These are phyloP conservation scores for Mytilinidion resinicola DNA, from an alignment of 495 filamentous ascomycete species.

Conservation along the genomic window DNA sequence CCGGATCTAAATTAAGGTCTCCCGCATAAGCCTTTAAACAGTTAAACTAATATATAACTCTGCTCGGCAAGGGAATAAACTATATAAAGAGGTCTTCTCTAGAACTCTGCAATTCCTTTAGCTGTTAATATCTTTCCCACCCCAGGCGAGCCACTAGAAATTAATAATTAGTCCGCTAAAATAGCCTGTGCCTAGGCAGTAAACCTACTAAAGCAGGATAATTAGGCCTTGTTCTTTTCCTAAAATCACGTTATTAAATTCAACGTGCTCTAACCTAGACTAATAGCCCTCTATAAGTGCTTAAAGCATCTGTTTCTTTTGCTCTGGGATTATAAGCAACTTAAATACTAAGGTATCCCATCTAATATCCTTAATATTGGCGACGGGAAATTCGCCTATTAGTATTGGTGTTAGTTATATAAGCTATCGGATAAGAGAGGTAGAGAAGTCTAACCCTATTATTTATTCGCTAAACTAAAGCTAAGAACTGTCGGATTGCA, in stretches of 20 bases:
- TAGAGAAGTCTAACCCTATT: constrained; percentile 18
- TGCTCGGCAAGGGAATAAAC: background rate
- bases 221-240: constrained; percentile 2
- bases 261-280: background rate
- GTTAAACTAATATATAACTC: background rate
- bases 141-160: background rate
- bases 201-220: background rate
- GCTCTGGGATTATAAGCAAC: background rate
- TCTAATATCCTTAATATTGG: constrained; percentile 3
- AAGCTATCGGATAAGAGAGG: background rate
- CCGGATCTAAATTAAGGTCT: background rate
- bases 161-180: background rate
- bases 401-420: background rate
- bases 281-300: background rate
- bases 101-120: background rate
- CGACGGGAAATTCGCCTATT: constrained; percentile 3
- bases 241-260: background rate
- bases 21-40: background rate
- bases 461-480: constrained; percentile 28
- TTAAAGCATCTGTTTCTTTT: background rate
- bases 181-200: background rate
- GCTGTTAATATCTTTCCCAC: constrained; percentile 1
- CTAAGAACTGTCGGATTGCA: constrained; percentile 32
- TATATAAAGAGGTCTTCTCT: background rate
- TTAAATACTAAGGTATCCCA: background rate